phyloP scores from a whole-genome alignment of 257 asterid genomes.

The Echium plantagineum region DNA sequence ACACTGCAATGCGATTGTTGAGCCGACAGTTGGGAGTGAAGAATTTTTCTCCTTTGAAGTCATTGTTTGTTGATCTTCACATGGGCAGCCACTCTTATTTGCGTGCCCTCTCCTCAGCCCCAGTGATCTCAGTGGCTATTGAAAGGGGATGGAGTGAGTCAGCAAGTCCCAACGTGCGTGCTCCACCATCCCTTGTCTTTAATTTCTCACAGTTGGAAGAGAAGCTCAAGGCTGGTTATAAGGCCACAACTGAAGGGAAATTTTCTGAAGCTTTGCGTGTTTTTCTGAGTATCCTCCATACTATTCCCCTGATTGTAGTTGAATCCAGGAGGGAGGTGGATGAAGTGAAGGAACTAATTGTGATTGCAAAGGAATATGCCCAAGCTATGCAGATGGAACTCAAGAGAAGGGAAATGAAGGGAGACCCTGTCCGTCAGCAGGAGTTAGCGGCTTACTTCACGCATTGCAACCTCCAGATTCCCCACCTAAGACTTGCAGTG shows the following conservation, averaged over 20 bases:
- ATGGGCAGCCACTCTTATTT: conserved; percentile 58
- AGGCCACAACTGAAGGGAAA: conserved; percentile 50
- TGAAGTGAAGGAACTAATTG: conserved; percentile 44
- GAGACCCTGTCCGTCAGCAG: conserved; percentile 54
- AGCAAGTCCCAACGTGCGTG: conserved; percentile 44
- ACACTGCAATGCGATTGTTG: conserved; percentile 67
- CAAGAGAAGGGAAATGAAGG: conserved; percentile 49
- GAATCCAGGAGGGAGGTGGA: conserved; percentile 62
- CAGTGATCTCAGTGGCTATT: conserved; percentile 44
- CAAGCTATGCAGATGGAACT: conserved; percentile 62
- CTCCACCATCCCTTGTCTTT: conserved; percentile 50
- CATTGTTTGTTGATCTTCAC: conserved; percentile 47
- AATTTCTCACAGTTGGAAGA: conserved; percentile 48
- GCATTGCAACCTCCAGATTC: conserved; percentile 54
- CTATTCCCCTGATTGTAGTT: conserved; percentile 48
- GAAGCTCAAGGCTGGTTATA: conserved; percentile 50
- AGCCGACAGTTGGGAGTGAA: conserved; percentile 54
- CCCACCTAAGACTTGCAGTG: conserved; percentile 52
- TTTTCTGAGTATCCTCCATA: conserved; percentile 44
- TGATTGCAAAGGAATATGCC: conserved; percentile 45
- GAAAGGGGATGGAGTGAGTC: conserved; percentile 68
- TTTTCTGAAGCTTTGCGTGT: conserved; percentile 49
- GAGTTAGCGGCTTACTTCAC: conserved; percentile 67
- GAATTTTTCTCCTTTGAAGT: conserved; percentile 48
- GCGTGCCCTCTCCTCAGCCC: conserved; percentile 53